Evolutionary conservation across 2,329 filamentous ascomycete species (phyloP), one percentile per base, ranked within the genome.

Genomic region (Colletotrichum sp.): DNA sequence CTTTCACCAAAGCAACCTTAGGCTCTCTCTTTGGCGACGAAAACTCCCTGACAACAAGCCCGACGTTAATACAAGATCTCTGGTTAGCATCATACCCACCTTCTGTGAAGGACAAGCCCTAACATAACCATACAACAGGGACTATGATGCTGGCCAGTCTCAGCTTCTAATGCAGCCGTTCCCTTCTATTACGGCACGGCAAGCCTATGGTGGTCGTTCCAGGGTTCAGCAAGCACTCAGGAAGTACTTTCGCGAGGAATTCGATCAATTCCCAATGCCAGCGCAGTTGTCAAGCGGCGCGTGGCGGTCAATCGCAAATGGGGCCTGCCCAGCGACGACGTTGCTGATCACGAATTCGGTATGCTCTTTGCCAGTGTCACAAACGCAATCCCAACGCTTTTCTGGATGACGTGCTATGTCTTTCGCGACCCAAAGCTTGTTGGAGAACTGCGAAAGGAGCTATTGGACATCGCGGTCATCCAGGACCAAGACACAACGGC

Each of bases 21-120:
- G 75, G 80, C 21, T 82, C 83, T 1, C 76, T 89, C n/a, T 87
- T 83, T 55, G 87, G 87, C 2, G 80, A 83, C 1, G 75, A 85
- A 16, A 87, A 86, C 66, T 85, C 87, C 0, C 79, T 86, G 57
- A 80, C 78, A 27, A 62, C 78, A 4, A 76, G 86, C 21, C 21
- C 36, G 5, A 66, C 18, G 1, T 66, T 70, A 16, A 54, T 63
- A 27, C 62, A 66, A 27, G 59, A 70, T 29, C 29, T 70, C 7
- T 70, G 69, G 69, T 70, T n/a, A 54, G 62, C 4, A 21, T 8
- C 1, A 21, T 2, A 27, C 7, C n/a, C 9, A 12, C n/a, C 12
- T 15, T 51, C 12, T 51, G 0, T 8, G 13, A 24, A 24, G 43
- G 6, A 51, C 18, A 33, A 16, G n/a, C 16, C 11, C 18, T 58